These are phyloP conservation scores for Pyrrhoderma lamaoense DNA, from an alignment of 1,284 basidiomycete genomes.

Conservation along the genomic window DNA sequence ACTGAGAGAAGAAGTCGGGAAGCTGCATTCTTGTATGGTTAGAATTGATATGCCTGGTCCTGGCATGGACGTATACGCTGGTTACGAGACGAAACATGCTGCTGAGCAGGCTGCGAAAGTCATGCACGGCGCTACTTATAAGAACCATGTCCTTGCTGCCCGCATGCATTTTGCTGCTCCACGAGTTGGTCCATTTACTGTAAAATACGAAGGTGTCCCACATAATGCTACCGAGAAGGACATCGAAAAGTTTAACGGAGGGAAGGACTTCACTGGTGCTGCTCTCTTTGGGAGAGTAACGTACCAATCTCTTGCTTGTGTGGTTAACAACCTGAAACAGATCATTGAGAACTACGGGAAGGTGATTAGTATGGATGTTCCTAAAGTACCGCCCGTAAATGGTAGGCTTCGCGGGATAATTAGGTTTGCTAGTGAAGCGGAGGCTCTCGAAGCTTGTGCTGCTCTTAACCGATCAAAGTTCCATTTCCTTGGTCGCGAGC, in stretches of 20 bases:
- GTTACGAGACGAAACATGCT: conserved; percentile 7
- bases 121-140: conserved; percentile 6
- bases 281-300: background rate
- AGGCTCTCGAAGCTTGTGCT: conserved; percentile 9
- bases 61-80: conserved; percentile 8
- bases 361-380: conserved; percentile 11
- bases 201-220: conserved; percentile 16
- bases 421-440: conserved; percentile 4
- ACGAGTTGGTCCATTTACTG: conserved; percentile 8
- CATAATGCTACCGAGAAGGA: conserved; percentile 2
- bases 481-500: conserved; percentile 10
- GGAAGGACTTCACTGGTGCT: background rate
- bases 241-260: conserved; percentile 1
- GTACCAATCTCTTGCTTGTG: conserved; percentile 9
- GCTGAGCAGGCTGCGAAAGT: conserved; percentile 2
- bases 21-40: conserved; percentile 3
- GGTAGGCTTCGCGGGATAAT: conserved; percentile 7
- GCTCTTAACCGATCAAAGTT: conserved; percentile 6
- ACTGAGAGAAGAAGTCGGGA: conserved; percentile 3
- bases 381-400: background rate
- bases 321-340: background rate
- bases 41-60: conserved; percentile 17
- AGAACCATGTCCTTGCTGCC: conserved; percentile 9
- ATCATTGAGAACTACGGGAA: conserved; percentile 13
- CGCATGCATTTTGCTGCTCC: conserved; percentile 4